Evolutionary conservation across 176 grass and related monocot genomes (phyloP), one percentile per base, ranked within the genome.

Genomic region (Areca catechu): DNA sequence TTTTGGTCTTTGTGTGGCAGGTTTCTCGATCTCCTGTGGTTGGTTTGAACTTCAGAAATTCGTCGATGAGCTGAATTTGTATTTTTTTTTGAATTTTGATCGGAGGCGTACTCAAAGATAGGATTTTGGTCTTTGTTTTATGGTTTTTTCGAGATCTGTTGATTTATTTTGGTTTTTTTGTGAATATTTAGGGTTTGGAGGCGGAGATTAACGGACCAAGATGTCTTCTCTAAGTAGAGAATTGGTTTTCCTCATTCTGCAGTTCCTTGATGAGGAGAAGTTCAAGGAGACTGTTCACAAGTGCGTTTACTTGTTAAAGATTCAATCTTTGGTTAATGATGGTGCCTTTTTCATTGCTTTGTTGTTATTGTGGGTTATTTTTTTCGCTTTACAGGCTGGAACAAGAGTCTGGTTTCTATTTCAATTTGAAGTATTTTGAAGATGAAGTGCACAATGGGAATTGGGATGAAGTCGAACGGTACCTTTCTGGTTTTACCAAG

Each of bases 251-350:
- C 77, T 86, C 58, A 83, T 95, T 57, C 74, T 95, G 77, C 90
- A 95, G 75, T 95, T 89, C 74, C 86, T 89, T 43, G 86, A 95
- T 61, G 90, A 95, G 74, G 86, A 95, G 22, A 90, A 95, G 62
- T 95, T 95, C 29, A 95, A 86, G 56, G 85, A 86, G 73, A 83
- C 89, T 1, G 74, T 89, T 4, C 89, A 95, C 79, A 86, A 83
- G 90, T 95, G 62, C 65, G 80, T 72, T 34, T 52, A 65, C 51
- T 22, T 23, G 62, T 14, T 63, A 37, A 67, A 53, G 25, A 24
- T 24, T 48, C 51, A 49, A 20, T 21, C 21, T 21, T 55, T 14
- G 34, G 34, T 43, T 43, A 12, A 43, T 43, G 1, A 12, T 43
- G 34, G 34, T 43, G 21, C 19, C 29, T 37, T 18, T 3, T 28